phyloP scores from a whole-genome alignment of 129 eudicot genomes.

The Pulicaria dysenterica region DNA sequence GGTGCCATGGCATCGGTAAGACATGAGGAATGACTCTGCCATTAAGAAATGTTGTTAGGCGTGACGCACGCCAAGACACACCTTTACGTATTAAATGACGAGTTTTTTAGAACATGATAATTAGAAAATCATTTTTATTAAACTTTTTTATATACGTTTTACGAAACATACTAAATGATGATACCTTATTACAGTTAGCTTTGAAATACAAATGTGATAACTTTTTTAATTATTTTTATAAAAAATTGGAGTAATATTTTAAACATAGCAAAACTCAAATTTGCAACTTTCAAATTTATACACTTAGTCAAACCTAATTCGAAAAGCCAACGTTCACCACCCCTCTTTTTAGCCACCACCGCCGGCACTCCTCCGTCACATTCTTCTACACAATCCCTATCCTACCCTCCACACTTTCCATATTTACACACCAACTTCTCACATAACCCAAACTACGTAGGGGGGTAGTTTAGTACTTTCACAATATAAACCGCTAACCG shows the following conservation, averaged over 20 bases:
- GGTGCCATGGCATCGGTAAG: no score
- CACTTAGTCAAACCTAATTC: not conserved
- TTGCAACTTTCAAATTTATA: not conserved
- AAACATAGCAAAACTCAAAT: not conserved
- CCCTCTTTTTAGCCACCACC: constrained; percentile 38
- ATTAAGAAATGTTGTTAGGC: no score
- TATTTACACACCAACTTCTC: not conserved
- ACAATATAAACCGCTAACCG: constrained; percentile 15
- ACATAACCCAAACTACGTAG: not conserved
- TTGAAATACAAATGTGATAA: no score
- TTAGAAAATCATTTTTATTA: no score
- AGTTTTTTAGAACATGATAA: no score
- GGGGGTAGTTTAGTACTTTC: constrained; percentile 21
- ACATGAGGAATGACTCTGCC: no score
- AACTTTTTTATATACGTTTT: no score
- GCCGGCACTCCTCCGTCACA: constrained; percentile 37
- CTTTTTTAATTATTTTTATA: no score
- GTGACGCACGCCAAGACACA: no score
- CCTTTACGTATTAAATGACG: no score
- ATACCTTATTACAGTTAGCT: no score
- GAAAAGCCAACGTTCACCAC: constrained; percentile 29
- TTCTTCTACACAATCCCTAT: not conserved
- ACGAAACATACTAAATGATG: no score
- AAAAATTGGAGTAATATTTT: not conserved
- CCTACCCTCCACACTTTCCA: not conserved